Evolutionary conservation across 192 early-diverging fungal genomes (phyloP).

Genomic region (Spizellomyces punctatus): DNA sequence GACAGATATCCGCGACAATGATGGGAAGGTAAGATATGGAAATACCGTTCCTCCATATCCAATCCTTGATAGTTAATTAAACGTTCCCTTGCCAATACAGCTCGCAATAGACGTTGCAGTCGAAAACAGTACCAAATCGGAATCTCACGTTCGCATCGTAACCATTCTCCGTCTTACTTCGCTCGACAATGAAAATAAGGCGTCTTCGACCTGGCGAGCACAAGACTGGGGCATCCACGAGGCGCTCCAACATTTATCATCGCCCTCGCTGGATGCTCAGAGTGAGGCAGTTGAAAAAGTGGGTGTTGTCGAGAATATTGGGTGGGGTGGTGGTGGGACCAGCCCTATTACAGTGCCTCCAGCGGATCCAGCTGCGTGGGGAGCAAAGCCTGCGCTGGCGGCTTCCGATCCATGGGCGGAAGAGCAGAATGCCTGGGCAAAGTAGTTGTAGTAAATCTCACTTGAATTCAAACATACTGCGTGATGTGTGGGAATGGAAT

Average conservation of each 20-base stretch:
- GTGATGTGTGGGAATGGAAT: too few relatives aligned
- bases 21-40: constrained; percentile 37
- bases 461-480: too few relatives aligned
- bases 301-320: background rate
- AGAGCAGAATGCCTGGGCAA: constrained; percentile 5
- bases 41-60: background rate
- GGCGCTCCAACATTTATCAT: background rate
- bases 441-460: too few relatives aligned
- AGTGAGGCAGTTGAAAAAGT: background rate
- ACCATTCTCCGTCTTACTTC: background rate
- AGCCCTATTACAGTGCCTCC: background rate
- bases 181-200: background rate
- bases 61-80: background rate
- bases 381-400: background rate
- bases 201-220: background rate
- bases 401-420: constrained; percentile 16
- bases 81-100: background rate
- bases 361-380: background rate
- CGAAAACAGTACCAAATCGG: background rate
- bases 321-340: background rate
- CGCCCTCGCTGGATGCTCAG: background rate
- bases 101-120: background rate
- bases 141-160: background rate
- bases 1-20: constrained; percentile 70
- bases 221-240: background rate